Evolutionary conservation across 345 rosid genomes (phyloP).

Genomic region (Ceriops zippeliana): DNA sequence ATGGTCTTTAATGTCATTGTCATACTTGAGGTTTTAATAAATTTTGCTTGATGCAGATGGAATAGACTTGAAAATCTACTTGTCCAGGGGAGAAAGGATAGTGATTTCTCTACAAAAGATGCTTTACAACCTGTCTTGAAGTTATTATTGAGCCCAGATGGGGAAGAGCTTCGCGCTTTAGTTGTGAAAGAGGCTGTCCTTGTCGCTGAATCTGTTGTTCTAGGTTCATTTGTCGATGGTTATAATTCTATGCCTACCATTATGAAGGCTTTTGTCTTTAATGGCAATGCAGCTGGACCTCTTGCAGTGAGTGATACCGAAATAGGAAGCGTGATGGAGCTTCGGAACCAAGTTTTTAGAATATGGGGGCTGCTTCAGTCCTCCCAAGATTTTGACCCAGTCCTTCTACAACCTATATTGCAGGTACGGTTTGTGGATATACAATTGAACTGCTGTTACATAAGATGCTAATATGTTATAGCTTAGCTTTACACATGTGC

Average conservation of each 20-base stretch:
- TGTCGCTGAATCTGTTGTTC: constrained; percentile 65
- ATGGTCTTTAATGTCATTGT: too few relatives aligned
- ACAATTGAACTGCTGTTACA: background rate
- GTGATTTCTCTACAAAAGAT: constrained; percentile 84
- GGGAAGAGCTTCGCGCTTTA: constrained; percentile 71
- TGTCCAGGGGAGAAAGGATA: constrained; percentile 84
- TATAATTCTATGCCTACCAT: constrained; percentile 61
- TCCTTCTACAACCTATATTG: constrained; percentile 68
- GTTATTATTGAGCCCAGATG: constrained; percentile 65
- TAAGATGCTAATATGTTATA: background rate
- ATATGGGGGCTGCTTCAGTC: constrained; percentile 74
- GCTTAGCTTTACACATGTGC: too few relatives aligned
- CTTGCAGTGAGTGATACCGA: constrained; percentile 54
- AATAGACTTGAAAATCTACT: constrained; percentile 92
- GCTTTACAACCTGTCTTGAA: constrained; percentile 86
- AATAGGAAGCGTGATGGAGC: constrained; percentile 52
- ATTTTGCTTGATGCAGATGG: constrained; percentile 55
- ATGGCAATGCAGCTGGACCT: constrained; percentile 51
- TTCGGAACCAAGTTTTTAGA: constrained; percentile 70
- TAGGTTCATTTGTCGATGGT: constrained; percentile 59
- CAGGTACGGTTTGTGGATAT: constrained; percentile 42
- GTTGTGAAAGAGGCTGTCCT: constrained; percentile 82
- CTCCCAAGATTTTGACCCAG: constrained; percentile 78
- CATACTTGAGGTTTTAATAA: constrained; percentile 7
- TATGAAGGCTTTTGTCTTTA: constrained; percentile 46